A percentile compares a stretch with the other conserved stretches of the same genome.
These are phyloP conservation scores for Aureobasidium leucospermi DNA, from an alignment of 2,329 filamentous ascomycete species.

Conservation along the genomic window DNA sequence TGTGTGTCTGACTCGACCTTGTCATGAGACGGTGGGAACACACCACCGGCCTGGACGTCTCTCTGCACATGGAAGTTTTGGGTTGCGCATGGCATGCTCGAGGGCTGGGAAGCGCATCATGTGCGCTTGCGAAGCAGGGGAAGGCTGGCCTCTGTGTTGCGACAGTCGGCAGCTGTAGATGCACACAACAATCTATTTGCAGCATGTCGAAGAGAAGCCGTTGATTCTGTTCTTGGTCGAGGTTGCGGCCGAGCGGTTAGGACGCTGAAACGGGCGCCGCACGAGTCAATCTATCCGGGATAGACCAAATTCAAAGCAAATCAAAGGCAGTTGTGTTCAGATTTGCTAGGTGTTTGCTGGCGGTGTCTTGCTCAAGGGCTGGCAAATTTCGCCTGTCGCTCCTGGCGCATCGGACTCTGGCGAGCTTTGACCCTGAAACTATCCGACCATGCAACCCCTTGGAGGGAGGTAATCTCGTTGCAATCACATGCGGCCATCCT, in stretches of 20 bases:
- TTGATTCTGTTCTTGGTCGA: constrained; percentile 2
- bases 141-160: neutral
- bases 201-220: neutral
- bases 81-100: neutral
- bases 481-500: constrained; percentile 11
- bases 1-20: constrained; percentile 4
- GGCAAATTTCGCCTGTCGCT: constrained; percentile 1
- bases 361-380: neutral
- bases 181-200: constrained; percentile 7
- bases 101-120: constrained; percentile 1
- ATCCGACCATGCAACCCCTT: constrained; percentile 1
- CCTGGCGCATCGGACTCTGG: neutral
- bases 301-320: constrained; percentile 8
- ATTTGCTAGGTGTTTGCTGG: neutral
- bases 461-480: constrained; percentile 11
- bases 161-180: neutral
- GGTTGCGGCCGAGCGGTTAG: constrained; percentile 6
- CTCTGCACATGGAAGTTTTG: neutral
- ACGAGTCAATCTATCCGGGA: constrained; percentile 10
- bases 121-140: constrained; percentile 6
- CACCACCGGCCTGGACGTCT: neutral
- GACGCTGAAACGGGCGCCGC: constrained; percentile 10
- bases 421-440: neutral
- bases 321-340: neutral
- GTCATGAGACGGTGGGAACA: constrained; percentile 1